Evolutionary conservation across 192 early-diverging fungal genomes (phyloP).

Genomic region (Haplosporangium gracile): DNA sequence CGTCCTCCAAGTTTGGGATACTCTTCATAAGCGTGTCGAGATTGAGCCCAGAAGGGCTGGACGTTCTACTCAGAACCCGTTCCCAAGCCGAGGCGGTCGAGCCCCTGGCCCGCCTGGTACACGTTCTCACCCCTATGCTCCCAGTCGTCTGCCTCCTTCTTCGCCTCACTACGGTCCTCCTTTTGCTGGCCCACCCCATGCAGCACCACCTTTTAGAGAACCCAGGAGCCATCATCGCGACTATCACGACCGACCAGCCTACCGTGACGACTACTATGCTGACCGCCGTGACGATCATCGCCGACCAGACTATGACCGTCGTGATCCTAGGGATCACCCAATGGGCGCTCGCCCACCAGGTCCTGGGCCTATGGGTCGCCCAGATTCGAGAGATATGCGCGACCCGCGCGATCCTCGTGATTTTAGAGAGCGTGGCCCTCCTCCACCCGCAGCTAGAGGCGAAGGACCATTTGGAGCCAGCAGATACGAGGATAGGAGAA

Average conservation of each 20-base stretch:
- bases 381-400: conserved; percentile 37
- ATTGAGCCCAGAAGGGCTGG: conserved; percentile 41
- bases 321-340: conserved; percentile 21
- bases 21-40: conserved; percentile 38
- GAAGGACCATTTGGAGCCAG: conserved; percentile 40
- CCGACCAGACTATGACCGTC: conserved; percentile 55
- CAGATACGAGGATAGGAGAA: conserved; percentile 55
- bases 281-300: conserved; percentile 61
- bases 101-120: conserved; percentile 28
- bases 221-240: conserved; percentile 50
- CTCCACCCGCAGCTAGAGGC: conserved; percentile 43
- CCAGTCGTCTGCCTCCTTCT: conserved; percentile 23
- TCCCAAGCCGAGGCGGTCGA: conserved; percentile 30
- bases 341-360: conserved; percentile 29
- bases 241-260: conserved; percentile 55
- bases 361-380: conserved; percentile 38
- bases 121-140: conserved; percentile 41
- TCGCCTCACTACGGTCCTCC: conserved; percentile 40
- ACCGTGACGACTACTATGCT: conserved; percentile 59
- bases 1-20: conserved; percentile 41
- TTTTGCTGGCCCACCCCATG: conserved; percentile 37
- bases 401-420: conserved; percentile 36
- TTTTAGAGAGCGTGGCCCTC: conserved; percentile 46
- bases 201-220: conserved; percentile 45
- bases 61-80: conserved; percentile 34